phyloP scores from a whole-genome alignment of 164 flowering plant species.

The Malania oleifera region DNA sequence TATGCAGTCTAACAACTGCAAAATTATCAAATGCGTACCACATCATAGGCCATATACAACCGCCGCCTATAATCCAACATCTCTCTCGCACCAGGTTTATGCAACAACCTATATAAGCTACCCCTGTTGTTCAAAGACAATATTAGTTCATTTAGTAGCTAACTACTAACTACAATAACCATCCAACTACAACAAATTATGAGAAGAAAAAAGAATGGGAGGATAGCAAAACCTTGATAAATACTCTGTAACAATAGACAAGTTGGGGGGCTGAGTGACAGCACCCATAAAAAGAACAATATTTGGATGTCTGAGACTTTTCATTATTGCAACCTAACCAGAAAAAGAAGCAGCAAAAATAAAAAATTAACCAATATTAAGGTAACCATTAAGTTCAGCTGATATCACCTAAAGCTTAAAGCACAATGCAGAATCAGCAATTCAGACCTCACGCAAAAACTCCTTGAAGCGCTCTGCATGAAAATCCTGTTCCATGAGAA shows the following conservation, averaged over 20 bases:
- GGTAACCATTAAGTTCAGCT: background rate
- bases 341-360: conserved; percentile 3
- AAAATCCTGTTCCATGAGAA: conserved; percentile 96
- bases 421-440: background rate
- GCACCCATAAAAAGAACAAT: conserved; percentile 99
- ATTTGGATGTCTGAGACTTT: conserved; percentile 93
- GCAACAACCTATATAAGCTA: conserved; percentile 85
- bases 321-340: conserved; percentile 89
- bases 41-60: conserved; percentile 90
- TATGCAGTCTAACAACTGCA: background rate
- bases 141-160: background rate
- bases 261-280: conserved; percentile 87
- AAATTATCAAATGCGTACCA: conserved; percentile 44
- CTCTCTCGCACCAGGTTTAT: conserved; percentile 82
- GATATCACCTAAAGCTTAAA: background rate
- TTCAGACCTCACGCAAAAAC: conserved; percentile 81
- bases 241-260: conserved; percentile 96
- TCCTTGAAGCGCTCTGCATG: conserved; percentile 76
- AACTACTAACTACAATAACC: background rate
- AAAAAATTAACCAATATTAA: background rate
- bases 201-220: background rate
- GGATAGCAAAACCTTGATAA: conserved; percentile 60
- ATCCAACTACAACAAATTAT: background rate
- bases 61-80: conserved; percentile 84
- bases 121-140: conserved; percentile 58